These are phyloP conservation scores for Eucalyptus curtisii DNA, from an alignment of 345 rosid genomes.

Conservation along the genomic window DNA sequence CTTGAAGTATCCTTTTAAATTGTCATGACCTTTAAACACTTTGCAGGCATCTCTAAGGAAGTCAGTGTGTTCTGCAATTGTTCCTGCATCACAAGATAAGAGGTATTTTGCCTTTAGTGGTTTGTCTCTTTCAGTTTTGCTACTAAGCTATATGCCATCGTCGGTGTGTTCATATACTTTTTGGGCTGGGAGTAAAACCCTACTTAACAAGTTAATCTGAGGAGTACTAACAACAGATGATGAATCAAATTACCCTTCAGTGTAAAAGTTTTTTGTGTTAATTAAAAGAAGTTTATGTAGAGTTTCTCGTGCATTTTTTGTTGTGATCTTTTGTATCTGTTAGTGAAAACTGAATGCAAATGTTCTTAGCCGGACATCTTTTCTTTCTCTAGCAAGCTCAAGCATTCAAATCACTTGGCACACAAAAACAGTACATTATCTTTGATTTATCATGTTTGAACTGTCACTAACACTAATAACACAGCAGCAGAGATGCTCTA, in stretches of 20 bases:
- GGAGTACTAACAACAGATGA: conserved; percentile 14
- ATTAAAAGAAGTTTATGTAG: not conserved
- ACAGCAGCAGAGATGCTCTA: conserved; percentile 28
- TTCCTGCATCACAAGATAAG: conserved; percentile 21
- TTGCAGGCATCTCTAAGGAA: conserved; percentile 3
- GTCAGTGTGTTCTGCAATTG: conserved; percentile 10
- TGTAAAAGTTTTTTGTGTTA: conserved; percentile 7
- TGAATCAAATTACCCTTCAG: conserved; percentile 17
- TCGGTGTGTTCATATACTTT: not conserved
- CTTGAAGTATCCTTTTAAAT: not conserved
- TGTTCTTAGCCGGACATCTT: not conserved
- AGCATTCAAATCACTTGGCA: not conserved
- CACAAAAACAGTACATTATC: not conserved
- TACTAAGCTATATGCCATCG: not conserved
- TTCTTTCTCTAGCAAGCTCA: not conserved
- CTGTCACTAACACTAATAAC: not conserved
- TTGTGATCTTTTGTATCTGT: not conserved
- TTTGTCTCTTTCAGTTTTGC: not conserved
- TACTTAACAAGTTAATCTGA: conserved; percentile 20
- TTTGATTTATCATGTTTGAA: not conserved
- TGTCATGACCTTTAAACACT: not conserved
- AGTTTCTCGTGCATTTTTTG: not conserved
- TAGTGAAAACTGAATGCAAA: not conserved
- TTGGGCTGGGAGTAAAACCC: conserved; percentile 15
- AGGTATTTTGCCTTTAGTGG: conserved; percentile 24